These are phyloP conservation scores for Histomonas meleagridis DNA, from an alignment of 208 protist genomes.

Conservation along the genomic window DNA sequence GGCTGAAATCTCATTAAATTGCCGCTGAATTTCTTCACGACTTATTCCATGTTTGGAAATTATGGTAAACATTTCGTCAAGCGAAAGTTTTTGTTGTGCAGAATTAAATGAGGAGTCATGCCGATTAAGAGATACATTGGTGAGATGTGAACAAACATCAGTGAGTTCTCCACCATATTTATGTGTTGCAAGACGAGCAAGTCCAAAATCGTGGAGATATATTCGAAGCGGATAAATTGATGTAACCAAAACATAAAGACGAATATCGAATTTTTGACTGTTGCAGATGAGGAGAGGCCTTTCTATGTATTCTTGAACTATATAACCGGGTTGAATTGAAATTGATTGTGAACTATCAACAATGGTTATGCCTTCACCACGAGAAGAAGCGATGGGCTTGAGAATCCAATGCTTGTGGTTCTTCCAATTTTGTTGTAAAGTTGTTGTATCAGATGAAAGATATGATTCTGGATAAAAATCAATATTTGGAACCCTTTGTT, in stretches of 20 bases:
- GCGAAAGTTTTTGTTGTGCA: background rate
- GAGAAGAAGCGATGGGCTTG: background rate
- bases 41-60: background rate
- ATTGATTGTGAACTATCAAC: too few relatives aligned
- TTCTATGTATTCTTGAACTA: conserved; percentile 31
- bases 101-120: background rate
- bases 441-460: background rate
- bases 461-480: conserved; percentile 33
- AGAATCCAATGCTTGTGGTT: background rate
- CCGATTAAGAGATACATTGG: background rate
- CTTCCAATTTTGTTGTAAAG: background rate
- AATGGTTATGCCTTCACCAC: background rate
- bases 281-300: background rate
- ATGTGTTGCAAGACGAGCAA: conserved; percentile 15
- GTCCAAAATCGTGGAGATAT: conserved; percentile 47
- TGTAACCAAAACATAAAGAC: conserved; percentile 47
- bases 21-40: background rate
- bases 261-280: conserved; percentile 17
- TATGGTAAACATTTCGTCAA: background rate
- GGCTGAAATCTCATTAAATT: background rate
- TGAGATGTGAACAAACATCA: too few relatives aligned
- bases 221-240: conserved; percentile 47
- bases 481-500: background rate
- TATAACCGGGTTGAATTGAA: too few relatives aligned
- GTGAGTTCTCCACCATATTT: conserved; percentile 19